Base-by-base conservation (phyloP, 2,329 filamentous ascomycete genomes). In the Diaporthe destruens region DNA sequence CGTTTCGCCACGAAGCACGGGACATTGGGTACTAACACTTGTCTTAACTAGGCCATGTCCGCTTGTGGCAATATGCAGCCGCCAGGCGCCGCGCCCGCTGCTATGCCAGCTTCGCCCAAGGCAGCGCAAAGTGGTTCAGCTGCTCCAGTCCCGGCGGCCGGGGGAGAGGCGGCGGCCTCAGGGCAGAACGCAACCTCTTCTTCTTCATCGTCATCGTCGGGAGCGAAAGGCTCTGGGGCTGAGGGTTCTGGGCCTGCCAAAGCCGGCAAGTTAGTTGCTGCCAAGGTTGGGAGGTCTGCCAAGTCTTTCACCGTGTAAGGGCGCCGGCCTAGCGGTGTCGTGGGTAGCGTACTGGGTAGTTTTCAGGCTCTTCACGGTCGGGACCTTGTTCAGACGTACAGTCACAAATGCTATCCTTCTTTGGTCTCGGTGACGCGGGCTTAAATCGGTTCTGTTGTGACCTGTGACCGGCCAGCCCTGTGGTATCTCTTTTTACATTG, bases 331-430 rank as follows among this genome's bases (percentile, higher is more conserved):
- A 14, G 47, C 47, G 12, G 5, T 53, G 32, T 39, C 61, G 14
- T 36, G 61, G 61, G 4, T 36, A 53, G 32, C 61, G 47, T 66
- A 66, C 61, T 66, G 32, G 61, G 47, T 29, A 7, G 61, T 53
- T n/a, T 66, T 53, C 39, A 39, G 61, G 61, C 47, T 65, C 47
- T 66, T 53, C 47, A 66, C 61, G 61, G 47, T 47, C 47, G 61
- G 47, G 61, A 66, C 61, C 44, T 53, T 53, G 61, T 66, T 51
- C 61, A 53, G 29, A 44, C 61, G 34, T 34, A 53, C 32, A 29
- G 29, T 29, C 29, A 32, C 61, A 53, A 66, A 53, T 66, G 47
- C 51, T 53, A 53, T 34, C 44, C 29, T 49, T 34, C 57, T 44
- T 53, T 66, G 29, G 61, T 53, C 32, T 66, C 61, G 61, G 47